These are phyloP conservation scores for Casuarina cunninghamiana DNA, from an alignment of 306 rosid genomes.

Conservation along the genomic window DNA sequence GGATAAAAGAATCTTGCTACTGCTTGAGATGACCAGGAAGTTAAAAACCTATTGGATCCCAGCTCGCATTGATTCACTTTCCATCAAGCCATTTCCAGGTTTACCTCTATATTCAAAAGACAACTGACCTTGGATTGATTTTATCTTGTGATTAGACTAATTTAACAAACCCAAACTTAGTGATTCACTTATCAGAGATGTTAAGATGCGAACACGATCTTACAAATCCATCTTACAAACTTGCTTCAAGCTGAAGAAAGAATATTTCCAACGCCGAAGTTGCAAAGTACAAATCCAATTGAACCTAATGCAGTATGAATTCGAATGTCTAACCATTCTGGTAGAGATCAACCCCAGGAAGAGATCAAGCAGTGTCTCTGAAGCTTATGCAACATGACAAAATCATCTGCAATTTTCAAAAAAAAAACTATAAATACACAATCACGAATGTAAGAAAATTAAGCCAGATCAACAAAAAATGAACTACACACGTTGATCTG, in stretches of 20 bases:
- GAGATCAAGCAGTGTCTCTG: constrained; percentile 24
- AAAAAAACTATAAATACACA: constrained; percentile 12
- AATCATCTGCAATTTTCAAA: neutral
- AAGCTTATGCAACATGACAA: constrained; percentile 17
- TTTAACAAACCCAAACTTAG: too few relatives aligned
- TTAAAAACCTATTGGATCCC: neutral
- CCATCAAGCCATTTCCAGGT: neutral
- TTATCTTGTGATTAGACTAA: neutral
- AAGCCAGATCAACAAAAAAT: neutral
- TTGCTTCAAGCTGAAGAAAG: neutral
- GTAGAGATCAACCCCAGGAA: neutral
- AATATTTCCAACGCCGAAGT: neutral
- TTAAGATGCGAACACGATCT: neutral
- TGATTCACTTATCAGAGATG: neutral
- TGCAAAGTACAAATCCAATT: neutral
- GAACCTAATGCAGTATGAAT: neutral
- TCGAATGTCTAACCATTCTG: neutral
- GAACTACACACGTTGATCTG: constrained; percentile 33
- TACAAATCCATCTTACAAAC: neutral
- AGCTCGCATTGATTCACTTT: neutral
- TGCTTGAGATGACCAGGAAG: too few relatives aligned
- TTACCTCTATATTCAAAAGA: neutral
- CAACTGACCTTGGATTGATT: neutral
- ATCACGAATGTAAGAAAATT: neutral
- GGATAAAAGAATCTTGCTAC: too few relatives aligned